A percentile compares a stretch with the other conserved stretches of the same genome.
Evolutionary conservation across 2,329 filamentous ascomycete genomes (phyloP).

Genomic region (Parastagonospora avenae): DNA sequence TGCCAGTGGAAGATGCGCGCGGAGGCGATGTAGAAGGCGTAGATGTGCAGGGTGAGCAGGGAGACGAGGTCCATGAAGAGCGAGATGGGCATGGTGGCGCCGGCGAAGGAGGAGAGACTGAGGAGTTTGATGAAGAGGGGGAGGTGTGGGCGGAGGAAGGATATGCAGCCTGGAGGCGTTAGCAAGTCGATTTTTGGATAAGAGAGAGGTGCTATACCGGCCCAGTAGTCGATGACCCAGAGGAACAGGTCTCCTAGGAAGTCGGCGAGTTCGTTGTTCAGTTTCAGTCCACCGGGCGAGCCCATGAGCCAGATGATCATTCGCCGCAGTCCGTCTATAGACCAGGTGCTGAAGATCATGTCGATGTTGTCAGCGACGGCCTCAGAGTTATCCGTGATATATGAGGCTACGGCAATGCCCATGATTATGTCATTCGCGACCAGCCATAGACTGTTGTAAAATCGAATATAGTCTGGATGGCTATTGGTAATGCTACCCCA

Average conservation of each 20-base stretch:
- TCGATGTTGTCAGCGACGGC: constrained; percentile 84
- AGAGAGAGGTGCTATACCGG: constrained; percentile 60
- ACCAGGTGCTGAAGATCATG: constrained; percentile 76
- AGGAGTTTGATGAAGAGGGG: constrained; percentile 89
- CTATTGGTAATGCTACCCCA: constrained; percentile 96
- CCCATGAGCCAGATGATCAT: constrained; percentile 97
- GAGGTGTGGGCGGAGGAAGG: constrained; percentile 76
- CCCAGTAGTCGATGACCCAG: constrained; percentile 99
- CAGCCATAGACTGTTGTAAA: constrained; percentile 98
- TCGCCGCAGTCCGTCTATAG: constrained; percentile 82
- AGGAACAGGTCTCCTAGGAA: constrained; percentile 95
- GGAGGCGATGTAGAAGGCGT: constrained; percentile 96
- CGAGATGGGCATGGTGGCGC: constrained; percentile 95
- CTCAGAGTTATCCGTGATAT: constrained; percentile 91
- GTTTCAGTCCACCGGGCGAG: constrained; percentile 83
- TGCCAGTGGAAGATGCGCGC: constrained; percentile 99
- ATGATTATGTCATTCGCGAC: constrained; percentile 99
- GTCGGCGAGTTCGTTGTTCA: constrained; percentile 90
- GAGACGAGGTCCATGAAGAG: constrained; percentile 94
- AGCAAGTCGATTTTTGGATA: constrained; percentile 3
- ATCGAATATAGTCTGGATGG: constrained; percentile 97
- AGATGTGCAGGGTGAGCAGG: constrained; percentile 90
- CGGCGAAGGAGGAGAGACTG: constrained; percentile 91
- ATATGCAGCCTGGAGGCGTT: constrained; percentile 68
- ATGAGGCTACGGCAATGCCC: constrained; percentile 92